These are phyloP conservation scores for Chytridiales sp. DNA, from an alignment of 371 early-diverging fungal genomes.

Conservation along the genomic window DNA sequence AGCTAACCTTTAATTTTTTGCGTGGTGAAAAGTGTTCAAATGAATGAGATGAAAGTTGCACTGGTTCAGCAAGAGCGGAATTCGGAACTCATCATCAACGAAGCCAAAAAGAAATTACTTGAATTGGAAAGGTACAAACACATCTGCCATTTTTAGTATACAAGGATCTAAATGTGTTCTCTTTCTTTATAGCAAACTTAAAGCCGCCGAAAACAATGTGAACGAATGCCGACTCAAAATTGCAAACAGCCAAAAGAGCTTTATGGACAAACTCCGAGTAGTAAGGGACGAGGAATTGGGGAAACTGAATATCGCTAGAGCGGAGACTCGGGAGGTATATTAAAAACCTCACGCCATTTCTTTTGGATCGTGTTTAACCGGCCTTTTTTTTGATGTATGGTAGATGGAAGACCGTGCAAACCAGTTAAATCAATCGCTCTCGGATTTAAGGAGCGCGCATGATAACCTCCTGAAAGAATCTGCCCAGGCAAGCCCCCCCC, in stretches of 20 bases:
- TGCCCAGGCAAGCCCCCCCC: no score
- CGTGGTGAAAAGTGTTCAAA: conserved; percentile 2
- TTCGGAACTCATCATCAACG: conserved; percentile 8
- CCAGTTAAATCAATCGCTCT: no score
- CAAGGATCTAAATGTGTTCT: neutral
- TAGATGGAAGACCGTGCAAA: no score
- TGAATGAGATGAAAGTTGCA: conserved; percentile 12
- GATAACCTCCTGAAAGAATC: no score
- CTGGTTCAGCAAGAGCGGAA: conserved; percentile 6
- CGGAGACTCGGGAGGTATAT: neutral
- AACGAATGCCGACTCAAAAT: conserved; percentile 1
- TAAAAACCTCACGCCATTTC: neutral
- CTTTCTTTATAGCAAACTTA: conserved; percentile 9
- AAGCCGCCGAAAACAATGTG: conserved; percentile 1
- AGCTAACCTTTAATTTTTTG: neutral
- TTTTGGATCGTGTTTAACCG: no score
- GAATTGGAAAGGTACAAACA: conserved; percentile 8
- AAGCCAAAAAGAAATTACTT: conserved; percentile 6
- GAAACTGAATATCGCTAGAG: conserved; percentile 9
- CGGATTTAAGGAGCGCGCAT: no score
- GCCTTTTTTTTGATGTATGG: no score
- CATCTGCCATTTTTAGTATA: neutral
- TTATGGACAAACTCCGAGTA: conserved; percentile 10
- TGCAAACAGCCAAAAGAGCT: conserved; percentile 2
- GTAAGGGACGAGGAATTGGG: conserved; percentile 16